These are phyloP conservation scores for Pythium sukuiense DNA, from an alignment of 352 stramenopile species.

Conservation along the genomic window DNA sequence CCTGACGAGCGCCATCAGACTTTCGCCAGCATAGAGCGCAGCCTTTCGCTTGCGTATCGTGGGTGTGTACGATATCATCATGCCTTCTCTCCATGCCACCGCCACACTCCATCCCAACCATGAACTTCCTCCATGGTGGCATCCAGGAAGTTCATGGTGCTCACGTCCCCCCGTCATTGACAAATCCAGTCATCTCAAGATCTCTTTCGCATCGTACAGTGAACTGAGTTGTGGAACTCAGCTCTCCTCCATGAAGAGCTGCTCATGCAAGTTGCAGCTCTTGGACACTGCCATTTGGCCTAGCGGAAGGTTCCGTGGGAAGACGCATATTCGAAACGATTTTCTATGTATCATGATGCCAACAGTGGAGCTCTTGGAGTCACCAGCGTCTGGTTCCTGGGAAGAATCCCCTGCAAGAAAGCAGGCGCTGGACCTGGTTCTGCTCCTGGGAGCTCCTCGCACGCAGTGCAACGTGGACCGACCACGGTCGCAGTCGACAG, in stretches of 20 bases:
- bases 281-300: slow-evolving; percentile 12
- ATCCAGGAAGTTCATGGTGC: too few species aligned
- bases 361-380: not conserved
- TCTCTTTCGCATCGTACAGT: slow-evolving; percentile 4
- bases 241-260: slow-evolving; percentile 1
- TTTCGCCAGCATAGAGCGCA: not conserved
- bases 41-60: not conserved
- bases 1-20: not conserved
- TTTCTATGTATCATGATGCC: not conserved
- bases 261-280: not conserved
- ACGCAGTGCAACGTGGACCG: slow-evolving; percentile 1
- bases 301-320: slow-evolving; percentile 11
- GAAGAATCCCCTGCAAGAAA: not conserved
- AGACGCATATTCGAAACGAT: not conserved
- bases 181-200: not conserved
- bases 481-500: not conserved
- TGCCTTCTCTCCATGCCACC: not conserved
- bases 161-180: not conserved
- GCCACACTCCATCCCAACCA: not conserved
- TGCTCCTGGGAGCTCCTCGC: not conserved
- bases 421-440: not conserved
- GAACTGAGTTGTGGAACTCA: slow-evolving; percentile 18
- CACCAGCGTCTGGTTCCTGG: slow-evolving; percentile 7
- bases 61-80: not conserved
- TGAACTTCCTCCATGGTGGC: not conserved